These are phyloP conservation scores for Cordyceps tenuipes DNA, from an alignment of 2,329 filamentous ascomycete species.

Conservation along the genomic window DNA sequence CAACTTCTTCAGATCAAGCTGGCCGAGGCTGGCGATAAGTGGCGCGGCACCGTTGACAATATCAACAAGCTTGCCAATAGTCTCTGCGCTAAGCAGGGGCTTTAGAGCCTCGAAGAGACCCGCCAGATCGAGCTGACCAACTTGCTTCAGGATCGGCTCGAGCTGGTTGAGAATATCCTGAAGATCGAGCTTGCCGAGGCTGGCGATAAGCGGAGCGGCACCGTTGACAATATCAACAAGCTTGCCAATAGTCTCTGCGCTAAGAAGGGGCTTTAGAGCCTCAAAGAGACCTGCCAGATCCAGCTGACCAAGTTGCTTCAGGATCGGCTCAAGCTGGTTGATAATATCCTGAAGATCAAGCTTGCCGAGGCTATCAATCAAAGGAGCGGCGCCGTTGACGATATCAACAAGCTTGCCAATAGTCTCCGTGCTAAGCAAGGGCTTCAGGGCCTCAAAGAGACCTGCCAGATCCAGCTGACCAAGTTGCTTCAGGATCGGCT, in stretches of 20 bases:
- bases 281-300: constrained; percentile 16
- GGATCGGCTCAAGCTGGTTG: constrained; percentile 20
- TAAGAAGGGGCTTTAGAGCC: constrained; percentile 10
- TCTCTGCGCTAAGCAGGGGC: constrained; percentile 3
- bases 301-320: constrained; percentile 16
- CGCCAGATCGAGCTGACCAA: constrained; percentile 15
- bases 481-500: constrained; percentile 20
- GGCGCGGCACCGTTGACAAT: constrained; percentile 15
- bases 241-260: not conserved
- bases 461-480: constrained; percentile 14
- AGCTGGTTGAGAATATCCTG: constrained; percentile 16
- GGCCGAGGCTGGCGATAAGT: constrained; percentile 8
- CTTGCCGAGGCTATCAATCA: constrained; percentile 10
- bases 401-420: constrained; percentile 5
- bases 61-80: not conserved
- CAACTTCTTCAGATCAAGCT: constrained; percentile 9
- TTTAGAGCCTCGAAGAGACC: constrained; percentile 13
- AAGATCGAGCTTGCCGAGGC: constrained; percentile 9
- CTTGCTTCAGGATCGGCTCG: constrained; percentile 20
- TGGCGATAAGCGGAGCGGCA: constrained; percentile 13
- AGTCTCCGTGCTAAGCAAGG: not conserved
- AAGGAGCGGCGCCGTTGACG: constrained; percentile 13
- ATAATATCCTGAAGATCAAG: constrained; percentile 12
- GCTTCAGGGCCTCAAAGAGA: constrained; percentile 14
- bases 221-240: constrained; percentile 12